These are phyloP conservation scores for Coniochaeta sp. DNA, from an alignment of 2,329 filamentous ascomycete genomes.

Conservation along the genomic window DNA sequence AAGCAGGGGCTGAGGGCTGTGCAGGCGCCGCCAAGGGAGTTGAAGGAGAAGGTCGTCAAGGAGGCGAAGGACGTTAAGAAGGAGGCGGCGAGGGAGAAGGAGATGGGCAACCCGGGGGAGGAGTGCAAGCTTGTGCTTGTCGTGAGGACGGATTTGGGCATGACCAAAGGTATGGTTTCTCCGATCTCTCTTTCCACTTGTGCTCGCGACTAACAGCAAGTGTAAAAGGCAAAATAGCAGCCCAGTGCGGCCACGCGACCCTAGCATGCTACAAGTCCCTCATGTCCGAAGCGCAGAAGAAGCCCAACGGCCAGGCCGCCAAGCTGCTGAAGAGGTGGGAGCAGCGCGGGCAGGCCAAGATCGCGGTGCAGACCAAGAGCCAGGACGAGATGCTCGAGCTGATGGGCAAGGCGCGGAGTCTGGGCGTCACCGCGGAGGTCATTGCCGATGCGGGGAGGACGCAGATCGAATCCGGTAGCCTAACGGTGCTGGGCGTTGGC, in stretches of 20 bases:
- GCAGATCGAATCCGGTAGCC: slow-evolving; percentile 88
- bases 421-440: slow-evolving; percentile 82
- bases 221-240: slow-evolving; percentile 81
- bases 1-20: slow-evolving; percentile 46
- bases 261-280: slow-evolving; percentile 94
- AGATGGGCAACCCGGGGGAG: slow-evolving; percentile 50
- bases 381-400: slow-evolving; percentile 73
- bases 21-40: slow-evolving; percentile 18
- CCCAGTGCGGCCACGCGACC: slow-evolving; percentile 92
- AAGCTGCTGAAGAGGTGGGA: slow-evolving; percentile 80
- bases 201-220: not conserved
- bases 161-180: slow-evolving; percentile 77
- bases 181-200: not conserved
- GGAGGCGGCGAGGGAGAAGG: slow-evolving; percentile 19
- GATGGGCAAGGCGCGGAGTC: slow-evolving; percentile 70
- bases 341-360: slow-evolving; percentile 78
- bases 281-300: slow-evolving; percentile 42
- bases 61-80: not conserved
- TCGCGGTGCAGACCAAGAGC: slow-evolving; percentile 81
- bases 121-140: slow-evolving; percentile 94
- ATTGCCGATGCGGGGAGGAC: slow-evolving; percentile 95
- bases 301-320: slow-evolving; percentile 46
- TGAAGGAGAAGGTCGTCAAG: slow-evolving; percentile 13
- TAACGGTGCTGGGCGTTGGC: slow-evolving; percentile 82
- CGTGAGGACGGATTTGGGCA: slow-evolving; percentile 88